These are phyloP conservation scores for Ballota nigra DNA, from an alignment of 257 asterid species.

Conservation along the genomic window DNA sequence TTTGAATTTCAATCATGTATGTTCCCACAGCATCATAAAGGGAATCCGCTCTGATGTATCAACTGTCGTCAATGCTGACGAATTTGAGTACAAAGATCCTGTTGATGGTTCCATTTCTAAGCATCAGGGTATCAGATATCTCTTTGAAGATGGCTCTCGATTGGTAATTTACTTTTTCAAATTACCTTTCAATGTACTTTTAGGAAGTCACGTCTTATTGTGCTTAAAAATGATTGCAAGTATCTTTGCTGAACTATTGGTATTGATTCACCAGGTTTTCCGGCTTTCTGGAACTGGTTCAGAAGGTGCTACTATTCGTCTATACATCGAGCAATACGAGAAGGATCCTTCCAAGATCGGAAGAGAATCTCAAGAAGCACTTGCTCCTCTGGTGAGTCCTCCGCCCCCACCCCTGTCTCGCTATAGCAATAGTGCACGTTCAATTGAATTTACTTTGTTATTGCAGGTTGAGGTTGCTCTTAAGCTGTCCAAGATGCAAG, in stretches of 20 bases:
- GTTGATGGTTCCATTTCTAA: constrained; percentile 95
- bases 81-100: constrained; percentile 95
- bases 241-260: neutral
- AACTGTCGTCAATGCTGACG: constrained; percentile 72
- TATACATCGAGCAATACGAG: constrained; percentile 92
- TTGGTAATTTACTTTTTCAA: constrained; percentile 49
- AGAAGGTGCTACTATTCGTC: constrained; percentile 96
- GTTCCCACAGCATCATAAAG: constrained; percentile 56
- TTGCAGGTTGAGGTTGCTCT: constrained; percentile 89
- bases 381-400: constrained; percentile 73
- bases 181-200: neutral
- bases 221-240: neutral
- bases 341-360: constrained; percentile 80
- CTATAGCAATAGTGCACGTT: neutral
- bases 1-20: constrained; percentile 4
- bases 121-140: constrained; percentile 93
- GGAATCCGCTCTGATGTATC: constrained; percentile 69
- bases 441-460: neutral
- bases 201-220: constrained; percentile 1
- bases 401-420: neutral
- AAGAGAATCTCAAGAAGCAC: constrained; percentile 81
- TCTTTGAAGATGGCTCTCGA: constrained; percentile 94
- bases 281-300: constrained; percentile 99
- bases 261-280: constrained; percentile 60
- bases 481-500: constrained; percentile 86